Conservation (phyloP, 1,284 basidiomycete genomes). For the Wallemia hederae region DNA sequence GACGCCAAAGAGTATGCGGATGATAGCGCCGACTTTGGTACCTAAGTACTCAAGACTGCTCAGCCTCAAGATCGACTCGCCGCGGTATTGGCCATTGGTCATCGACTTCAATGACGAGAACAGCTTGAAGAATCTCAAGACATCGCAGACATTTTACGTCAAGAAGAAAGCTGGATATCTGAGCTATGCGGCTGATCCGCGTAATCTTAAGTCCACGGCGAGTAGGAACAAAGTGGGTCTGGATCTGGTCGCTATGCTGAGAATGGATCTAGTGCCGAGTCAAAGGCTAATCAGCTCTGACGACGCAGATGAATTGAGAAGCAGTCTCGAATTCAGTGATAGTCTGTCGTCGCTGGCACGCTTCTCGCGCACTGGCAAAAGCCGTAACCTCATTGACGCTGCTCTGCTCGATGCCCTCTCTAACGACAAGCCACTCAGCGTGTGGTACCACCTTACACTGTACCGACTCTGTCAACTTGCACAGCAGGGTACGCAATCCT, state of each 20-base stretch:
- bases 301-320: background rate
- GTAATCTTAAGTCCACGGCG: slow-evolving; percentile 11
- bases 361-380: background rate
- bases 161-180: slow-evolving; percentile 75
- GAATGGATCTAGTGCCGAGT: background rate
- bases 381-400: background rate
- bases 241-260: background rate
- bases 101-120: slow-evolving; percentile 36
- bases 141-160: slow-evolving; percentile 48
- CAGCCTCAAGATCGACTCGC: slow-evolving; percentile 59
- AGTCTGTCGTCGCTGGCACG: background rate
- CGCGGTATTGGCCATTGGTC: slow-evolving; percentile 75
- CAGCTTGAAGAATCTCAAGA: slow-evolving; percentile 33
- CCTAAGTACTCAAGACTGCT: slow-evolving; percentile 51
- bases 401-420: background rate
- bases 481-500: background rate
- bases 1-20: slow-evolving; percentile 22
- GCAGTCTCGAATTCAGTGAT: background rate
- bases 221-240: background rate
- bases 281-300: background rate
- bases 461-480: background rate
- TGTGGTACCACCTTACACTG: background rate
- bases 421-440: background rate
- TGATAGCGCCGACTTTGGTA: slow-evolving; percentile 72
- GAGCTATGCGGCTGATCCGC: slow-evolving; percentile 71